Conservation (phyloP, 805 yeast genomes). For the Saccharomycopsis malanga region DNA sequence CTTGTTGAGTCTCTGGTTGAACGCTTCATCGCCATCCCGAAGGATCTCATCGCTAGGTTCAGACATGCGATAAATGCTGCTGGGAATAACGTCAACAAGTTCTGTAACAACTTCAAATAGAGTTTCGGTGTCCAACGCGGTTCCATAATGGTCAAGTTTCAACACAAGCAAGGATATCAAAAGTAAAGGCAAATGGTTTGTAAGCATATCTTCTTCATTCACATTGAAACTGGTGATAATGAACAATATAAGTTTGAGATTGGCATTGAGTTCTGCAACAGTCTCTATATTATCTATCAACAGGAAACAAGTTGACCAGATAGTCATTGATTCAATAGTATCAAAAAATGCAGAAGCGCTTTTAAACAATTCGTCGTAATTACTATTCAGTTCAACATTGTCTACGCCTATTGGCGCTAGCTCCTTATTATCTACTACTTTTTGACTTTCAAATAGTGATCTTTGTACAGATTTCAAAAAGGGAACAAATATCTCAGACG, state of each 20-base stretch:
- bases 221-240: conserved; percentile 61
- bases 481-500: conserved; percentile 65
- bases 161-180: conserved; percentile 31
- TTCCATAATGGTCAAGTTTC: conserved; percentile 1
- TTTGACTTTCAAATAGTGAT: conserved; percentile 9
- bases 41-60: no score
- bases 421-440: background rate
- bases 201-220: conserved; percentile 80
- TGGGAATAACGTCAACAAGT: conserved; percentile 10
- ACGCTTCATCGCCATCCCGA: no score
- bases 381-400: conserved; percentile 23
- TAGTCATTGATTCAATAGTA: conserved; percentile 70
- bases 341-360: conserved; percentile 72
- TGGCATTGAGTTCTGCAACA: conserved; percentile 22
- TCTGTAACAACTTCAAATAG: conserved; percentile 7
- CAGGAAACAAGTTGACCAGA: conserved; percentile 60
- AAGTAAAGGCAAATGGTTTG: conserved; percentile 68
- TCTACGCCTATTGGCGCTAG: background rate
- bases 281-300: conserved; percentile 14
- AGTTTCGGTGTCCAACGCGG: background rate
- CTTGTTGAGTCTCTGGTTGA: no score
- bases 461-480: conserved; percentile 38
- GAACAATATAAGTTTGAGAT: conserved; percentile 48
- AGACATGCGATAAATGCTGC: conserved; percentile 9
- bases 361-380: conserved; percentile 43